A percentile compares a stretch with the other conserved stretches of the same genome.
phyloP scores from a whole-genome alignment of 768 basidiomycete species.

The Kwoniella botswanensis region DNA sequence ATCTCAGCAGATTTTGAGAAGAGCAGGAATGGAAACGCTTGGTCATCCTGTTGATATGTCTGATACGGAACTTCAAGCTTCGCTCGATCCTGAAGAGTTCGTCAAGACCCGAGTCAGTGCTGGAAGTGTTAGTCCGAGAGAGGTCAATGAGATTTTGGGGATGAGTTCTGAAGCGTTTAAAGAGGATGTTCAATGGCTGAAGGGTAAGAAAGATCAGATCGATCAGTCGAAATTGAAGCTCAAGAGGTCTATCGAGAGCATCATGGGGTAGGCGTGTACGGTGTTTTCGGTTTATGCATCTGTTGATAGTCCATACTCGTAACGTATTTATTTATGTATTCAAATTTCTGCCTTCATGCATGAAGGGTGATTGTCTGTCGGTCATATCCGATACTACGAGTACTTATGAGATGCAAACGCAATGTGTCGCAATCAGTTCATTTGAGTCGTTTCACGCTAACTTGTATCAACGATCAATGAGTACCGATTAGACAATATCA shows the following conservation, averaged over 20 bases:
- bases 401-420: background rate
- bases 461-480: background rate
- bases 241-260: background rate
- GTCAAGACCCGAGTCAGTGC: conserved; percentile 15
- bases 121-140: conserved; percentile 9
- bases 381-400: background rate
- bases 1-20: background rate
- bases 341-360: too few species aligned
- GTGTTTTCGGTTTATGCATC: too few species aligned
- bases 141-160: background rate
- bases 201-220: background rate
- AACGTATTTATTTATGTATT: too few species aligned
- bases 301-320: too few species aligned
- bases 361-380: too few species aligned
- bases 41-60: background rate
- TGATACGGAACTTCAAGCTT: background rate
- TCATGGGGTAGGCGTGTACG: background rate
- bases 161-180: background rate
- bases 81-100: conserved; percentile 17
- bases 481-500: background rate
- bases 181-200: background rate
- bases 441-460: background rate
- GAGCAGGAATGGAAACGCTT: conserved; percentile 10
- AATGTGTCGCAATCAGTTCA: background rate
- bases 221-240: background rate